These are phyloP conservation scores for Vanderwaltozyma tropicalis DNA, from an alignment of 805 yeast genomes.

Conservation along the genomic window DNA sequence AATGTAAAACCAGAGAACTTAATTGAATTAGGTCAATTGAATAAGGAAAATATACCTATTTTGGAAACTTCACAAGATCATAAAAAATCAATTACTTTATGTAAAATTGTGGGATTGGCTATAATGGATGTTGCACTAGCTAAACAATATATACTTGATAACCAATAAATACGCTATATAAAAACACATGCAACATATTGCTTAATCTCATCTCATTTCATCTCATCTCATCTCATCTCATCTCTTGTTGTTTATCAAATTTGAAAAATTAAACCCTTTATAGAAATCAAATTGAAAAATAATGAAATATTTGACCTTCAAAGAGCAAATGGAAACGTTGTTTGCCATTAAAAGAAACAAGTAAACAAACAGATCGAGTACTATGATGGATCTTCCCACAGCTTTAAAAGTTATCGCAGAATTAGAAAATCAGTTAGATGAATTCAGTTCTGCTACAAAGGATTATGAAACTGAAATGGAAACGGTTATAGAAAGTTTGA, in stretches of 20 bases:
- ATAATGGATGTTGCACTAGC: slow-evolving; percentile 43
- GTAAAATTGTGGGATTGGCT: slow-evolving; percentile 52
- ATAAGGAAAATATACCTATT: background rate
- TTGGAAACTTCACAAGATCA: slow-evolving; percentile 3
- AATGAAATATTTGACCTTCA: no score
- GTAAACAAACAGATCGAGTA: no score
- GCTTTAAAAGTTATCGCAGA: slow-evolving; percentile 8
- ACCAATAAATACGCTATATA: background rate
- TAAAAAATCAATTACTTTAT: slow-evolving; percentile 31
- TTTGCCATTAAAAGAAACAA: no score
- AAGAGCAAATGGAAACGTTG: no score
- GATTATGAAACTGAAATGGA: slow-evolving; percentile 18
- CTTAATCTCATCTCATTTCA: no score
- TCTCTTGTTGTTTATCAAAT: no score
- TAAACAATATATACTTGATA: background rate
- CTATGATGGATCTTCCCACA: slow-evolving; percentile 4
- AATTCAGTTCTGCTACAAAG: slow-evolving; percentile 10
- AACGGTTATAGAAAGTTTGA: slow-evolving; percentile 5
- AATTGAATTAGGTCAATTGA: slow-evolving; percentile 38
- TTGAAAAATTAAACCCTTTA: no score
- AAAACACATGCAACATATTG: no score
- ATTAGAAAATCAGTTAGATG: slow-evolving; percentile 12
- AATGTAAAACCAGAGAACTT: slow-evolving; percentile 31
- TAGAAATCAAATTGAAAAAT: no score
- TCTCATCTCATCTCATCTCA: no score